Evolutionary conservation across 2,329 filamentous ascomycete species (phyloP), one percentile per base, ranked within the genome.

Genomic region (Monosporascus sp.): DNA sequence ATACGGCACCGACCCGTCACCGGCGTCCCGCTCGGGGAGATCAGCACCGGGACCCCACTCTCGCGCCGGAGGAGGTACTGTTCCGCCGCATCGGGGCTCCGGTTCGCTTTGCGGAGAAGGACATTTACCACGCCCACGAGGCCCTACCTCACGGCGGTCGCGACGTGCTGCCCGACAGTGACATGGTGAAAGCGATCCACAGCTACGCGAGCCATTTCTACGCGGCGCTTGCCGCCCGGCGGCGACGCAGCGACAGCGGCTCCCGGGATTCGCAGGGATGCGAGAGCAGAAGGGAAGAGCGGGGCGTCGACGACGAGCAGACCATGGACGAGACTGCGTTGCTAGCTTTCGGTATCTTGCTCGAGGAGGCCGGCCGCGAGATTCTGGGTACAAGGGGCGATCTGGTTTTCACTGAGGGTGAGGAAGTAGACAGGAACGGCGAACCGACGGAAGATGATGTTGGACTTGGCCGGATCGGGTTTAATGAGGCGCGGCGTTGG

Each of bases 311-410:
- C 38, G 76, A 81, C 55, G 77, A 81, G 65, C 68, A 77, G 58
- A 88, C 83, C 67, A 82, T 93, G 80, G 87, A 93, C 64, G 89
- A 90, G 72, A 90, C 87, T 15, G 88, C 88, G 4, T 74, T 93
- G 54, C 72, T 93, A 51, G 87, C 88, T 1, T 76, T 93, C 62
- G 88, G 88, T 1, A 83, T 93, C 48, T 69, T 93, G 53, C 72
- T 92, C 43, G 88, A 93, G 70, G 89, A 93, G 69, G 80, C 82
- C 3, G 77, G 80, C 17, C 75, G 77, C 41, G 80, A 85, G 47
- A 67, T 76, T 6, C 71, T 92, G 20, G 88, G 87, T 5, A 72
- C 76, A 51, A 80, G 75, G 14, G 89, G 88, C 22, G 85, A 90
- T 68, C 67, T 90, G 48, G 86, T 87, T 1, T 87, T 93, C 63